Percentiles rank a stretch among this genome's conserved stretches.
phyloP scores from a whole-genome alignment of 208 protist genomes.

The Baffinella frigidus region DNA sequence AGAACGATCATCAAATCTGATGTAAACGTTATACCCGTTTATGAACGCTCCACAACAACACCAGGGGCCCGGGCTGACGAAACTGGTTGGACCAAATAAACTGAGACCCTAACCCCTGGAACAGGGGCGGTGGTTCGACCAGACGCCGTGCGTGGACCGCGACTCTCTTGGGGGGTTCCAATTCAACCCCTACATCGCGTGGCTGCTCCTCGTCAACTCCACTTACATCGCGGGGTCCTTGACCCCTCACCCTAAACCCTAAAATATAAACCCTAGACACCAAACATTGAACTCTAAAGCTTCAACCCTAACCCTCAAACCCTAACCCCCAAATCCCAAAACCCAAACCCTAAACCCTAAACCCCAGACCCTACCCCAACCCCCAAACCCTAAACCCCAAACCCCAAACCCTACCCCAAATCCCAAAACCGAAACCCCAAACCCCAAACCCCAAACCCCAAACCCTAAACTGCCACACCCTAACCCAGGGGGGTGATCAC shows the following conservation, averaged over 20 bases:
- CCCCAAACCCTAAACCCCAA: too few species aligned
- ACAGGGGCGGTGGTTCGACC: slow-evolving; percentile 22
- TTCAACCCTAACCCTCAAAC: too few species aligned
- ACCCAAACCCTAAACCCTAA: neutral
- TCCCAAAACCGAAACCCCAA: neutral
- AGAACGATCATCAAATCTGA: too few species aligned
- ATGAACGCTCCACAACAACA: too few species aligned
- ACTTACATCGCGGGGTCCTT: neutral
- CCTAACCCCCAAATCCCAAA: neutral
- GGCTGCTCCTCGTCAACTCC: neutral
- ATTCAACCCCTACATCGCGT: neutral
- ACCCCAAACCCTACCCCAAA: too few species aligned
- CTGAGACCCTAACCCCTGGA: too few species aligned
- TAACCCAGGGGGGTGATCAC: neutral
- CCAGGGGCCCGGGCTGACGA: too few species aligned
- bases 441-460: neutral
- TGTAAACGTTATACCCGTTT: too few species aligned
- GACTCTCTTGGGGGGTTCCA: neutral
- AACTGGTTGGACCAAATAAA: too few species aligned
- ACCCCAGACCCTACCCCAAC: too few species aligned
- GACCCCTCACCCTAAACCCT: neutral
- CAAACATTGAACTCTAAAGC: neutral
- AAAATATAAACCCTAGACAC: neutral
- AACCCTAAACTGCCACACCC: neutral
- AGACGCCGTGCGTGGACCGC: slow-evolving; percentile 11